phyloP scores from a whole-genome alignment of 345 rosid species.

The Gossypium mustelinum region DNA sequence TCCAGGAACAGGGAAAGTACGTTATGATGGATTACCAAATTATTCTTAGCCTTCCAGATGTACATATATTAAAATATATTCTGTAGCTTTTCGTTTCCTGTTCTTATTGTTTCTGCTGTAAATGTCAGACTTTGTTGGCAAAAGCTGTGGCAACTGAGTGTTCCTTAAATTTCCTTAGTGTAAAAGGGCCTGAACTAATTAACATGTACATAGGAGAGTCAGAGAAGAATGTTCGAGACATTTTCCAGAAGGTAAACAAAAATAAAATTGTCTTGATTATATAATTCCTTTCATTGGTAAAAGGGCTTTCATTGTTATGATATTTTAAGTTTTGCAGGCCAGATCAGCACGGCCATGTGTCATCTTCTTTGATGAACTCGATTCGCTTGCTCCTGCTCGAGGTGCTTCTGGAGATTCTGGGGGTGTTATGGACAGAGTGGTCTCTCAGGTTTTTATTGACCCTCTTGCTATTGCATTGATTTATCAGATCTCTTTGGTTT shows the following conservation, averaged over 20 bases:
- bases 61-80: conserved; percentile 5
- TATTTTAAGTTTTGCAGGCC: conserved; percentile 51
- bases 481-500: not conserved
- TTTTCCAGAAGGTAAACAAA: conserved; percentile 74
- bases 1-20: conserved; percentile 96
- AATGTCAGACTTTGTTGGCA: conserved; percentile 77
- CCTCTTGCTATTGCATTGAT: conserved; percentile 2
- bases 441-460: conserved; percentile 66
- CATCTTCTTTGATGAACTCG: conserved; percentile 94
- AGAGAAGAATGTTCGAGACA: conserved; percentile 91
- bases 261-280: not conserved
- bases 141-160: conserved; percentile 99
- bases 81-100: not conserved
- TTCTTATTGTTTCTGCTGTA: conserved; percentile 21
- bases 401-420: conserved; percentile 99
- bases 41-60: conserved; percentile 10
- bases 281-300: not conserved
- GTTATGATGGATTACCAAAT: conserved; percentile 17
- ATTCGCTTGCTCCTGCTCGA: conserved; percentile 98
- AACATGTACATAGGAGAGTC: conserved; percentile 99
- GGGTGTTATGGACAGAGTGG: conserved; percentile 98
- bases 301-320: not conserved
- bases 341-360: conserved; percentile 96
- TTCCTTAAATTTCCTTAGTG: conserved; percentile 89
- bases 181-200: conserved; percentile 96